Conservation (phyloP, 805 yeast species). For the Teunomyces kruisii region DNA sequence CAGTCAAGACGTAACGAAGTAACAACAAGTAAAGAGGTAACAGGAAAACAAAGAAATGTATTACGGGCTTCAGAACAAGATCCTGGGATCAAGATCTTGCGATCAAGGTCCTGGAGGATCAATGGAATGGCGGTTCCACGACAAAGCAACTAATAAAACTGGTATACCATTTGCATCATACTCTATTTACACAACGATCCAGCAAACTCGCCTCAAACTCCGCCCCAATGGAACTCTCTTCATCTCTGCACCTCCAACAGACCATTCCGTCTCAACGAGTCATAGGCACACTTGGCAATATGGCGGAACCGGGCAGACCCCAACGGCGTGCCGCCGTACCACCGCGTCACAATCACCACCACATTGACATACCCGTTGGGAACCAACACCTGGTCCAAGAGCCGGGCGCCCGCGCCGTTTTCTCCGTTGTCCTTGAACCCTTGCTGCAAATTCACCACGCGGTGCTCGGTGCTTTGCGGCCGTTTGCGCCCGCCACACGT, state of each 20-base stretch:
- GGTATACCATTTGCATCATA: no score
- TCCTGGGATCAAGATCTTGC: no score
- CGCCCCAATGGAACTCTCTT: no score
- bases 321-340: slow-evolving; percentile 80
- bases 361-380: slow-evolving; percentile 51
- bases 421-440: slow-evolving; percentile 75
- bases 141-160: no score
- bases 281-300: slow-evolving; percentile 56
- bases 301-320: slow-evolving; percentile 73
- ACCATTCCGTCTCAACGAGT: slow-evolving; percentile 35
- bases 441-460: slow-evolving; percentile 39
- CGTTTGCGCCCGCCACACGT: slow-evolving; percentile 18
- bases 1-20: no score
- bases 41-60: no score
- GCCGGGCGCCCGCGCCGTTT: slow-evolving; percentile 65
- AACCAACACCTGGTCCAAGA: slow-evolving; percentile 53
- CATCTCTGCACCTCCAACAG: not conserved
- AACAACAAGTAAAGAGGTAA: no score
- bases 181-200: no score
- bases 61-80: no score
- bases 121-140: no score
- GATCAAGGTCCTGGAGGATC: no score
- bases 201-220: no score
- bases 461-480: slow-evolving; percentile 8
- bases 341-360: slow-evolving; percentile 67